These are phyloP conservation scores for Sphagnum fallax DNA, from an alignment of 228 moss, liverwort and hornwort genomes.

Conservation along the genomic window DNA sequence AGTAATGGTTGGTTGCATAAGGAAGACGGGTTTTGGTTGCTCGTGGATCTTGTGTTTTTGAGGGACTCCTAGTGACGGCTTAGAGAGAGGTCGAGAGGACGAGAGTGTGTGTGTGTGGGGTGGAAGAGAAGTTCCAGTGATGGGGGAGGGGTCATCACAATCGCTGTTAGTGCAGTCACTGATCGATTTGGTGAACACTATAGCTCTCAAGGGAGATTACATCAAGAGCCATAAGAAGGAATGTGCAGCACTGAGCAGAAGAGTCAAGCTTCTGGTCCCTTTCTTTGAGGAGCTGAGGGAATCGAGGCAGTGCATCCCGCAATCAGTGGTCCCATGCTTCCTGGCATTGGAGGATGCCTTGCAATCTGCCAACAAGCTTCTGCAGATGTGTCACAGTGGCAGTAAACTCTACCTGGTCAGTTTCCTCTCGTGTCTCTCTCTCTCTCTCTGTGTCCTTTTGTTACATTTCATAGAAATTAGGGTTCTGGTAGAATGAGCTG, in stretches of 20 bases:
- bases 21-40: no score
- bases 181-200: conserved; percentile 51
- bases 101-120: no score
- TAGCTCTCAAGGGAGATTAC: conserved; percentile 55
- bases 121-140: neutral
- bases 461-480: no score
- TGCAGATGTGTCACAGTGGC: conserved; percentile 60
- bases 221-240: conserved; percentile 67
- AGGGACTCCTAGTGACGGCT: no score
- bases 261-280: conserved; percentile 59
- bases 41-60: no score
- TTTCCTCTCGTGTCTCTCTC: neutral
- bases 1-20: no score
- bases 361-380: conserved; percentile 38
- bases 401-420: conserved; percentile 71
- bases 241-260: conserved; percentile 49
- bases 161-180: conserved; percentile 46
- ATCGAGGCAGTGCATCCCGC: conserved; percentile 25
- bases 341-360: conserved; percentile 37
- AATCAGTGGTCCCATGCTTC: conserved; percentile 24
- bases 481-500: no score
- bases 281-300: conserved; percentile 72
- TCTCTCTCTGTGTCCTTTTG: no score
- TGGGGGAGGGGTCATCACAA: conserved; percentile 39
- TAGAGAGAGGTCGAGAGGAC: no score